Evolutionary conservation across 2,329 filamentous ascomycete species (phyloP).

Genomic region (Aspergillus udagawae): DNA sequence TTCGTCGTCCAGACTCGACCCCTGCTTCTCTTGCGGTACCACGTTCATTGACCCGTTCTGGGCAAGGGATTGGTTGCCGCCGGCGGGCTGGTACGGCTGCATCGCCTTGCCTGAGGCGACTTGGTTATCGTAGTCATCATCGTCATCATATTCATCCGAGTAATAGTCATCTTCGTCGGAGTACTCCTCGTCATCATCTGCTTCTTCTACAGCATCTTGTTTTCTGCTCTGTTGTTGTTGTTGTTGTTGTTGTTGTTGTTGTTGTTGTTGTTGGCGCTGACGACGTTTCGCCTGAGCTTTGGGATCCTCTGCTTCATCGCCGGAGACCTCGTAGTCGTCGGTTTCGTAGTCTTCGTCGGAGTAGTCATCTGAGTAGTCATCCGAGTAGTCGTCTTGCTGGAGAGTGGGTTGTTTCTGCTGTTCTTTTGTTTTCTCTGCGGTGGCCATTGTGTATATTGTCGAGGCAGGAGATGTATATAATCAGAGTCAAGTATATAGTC

Average conservation of each 20-base stretch:
- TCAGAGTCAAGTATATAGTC: not conserved
- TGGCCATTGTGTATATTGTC: constrained; percentile 20
- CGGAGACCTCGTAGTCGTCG: constrained; percentile 25
- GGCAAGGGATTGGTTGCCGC: constrained; percentile 7
- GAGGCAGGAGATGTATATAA: not conserved
- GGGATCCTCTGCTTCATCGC: constrained; percentile 17
- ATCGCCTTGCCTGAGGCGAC: constrained; percentile 17
- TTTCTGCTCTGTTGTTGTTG: constrained; percentile 22
- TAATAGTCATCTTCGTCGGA: constrained; percentile 4
- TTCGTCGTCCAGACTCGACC: constrained; percentile 27
- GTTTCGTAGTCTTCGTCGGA: constrained; percentile 29
- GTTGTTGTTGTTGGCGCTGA: constrained; percentile 18
- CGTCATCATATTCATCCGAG: constrained; percentile 30
- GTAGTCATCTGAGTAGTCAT: constrained; percentile 5
- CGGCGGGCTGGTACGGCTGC: constrained; percentile 21
- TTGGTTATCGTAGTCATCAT: constrained; percentile 22
- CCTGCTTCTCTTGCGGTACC: constrained; percentile 20
- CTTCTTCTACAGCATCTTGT: constrained; percentile 28
- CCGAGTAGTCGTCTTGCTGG: constrained; percentile 24
- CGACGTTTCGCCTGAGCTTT: constrained; percentile 14
- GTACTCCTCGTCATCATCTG: constrained; percentile 27
- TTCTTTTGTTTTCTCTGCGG: constrained; percentile 26
- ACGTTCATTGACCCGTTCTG: constrained; percentile 19
- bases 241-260: too few species aligned
- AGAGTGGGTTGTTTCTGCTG: constrained; percentile 16